Percentiles rank a stretch among this genome's conserved stretches.
Evolutionary conservation across 768 basidiomycete species (phyloP).

Genomic region (Ramaria sp.): DNA sequence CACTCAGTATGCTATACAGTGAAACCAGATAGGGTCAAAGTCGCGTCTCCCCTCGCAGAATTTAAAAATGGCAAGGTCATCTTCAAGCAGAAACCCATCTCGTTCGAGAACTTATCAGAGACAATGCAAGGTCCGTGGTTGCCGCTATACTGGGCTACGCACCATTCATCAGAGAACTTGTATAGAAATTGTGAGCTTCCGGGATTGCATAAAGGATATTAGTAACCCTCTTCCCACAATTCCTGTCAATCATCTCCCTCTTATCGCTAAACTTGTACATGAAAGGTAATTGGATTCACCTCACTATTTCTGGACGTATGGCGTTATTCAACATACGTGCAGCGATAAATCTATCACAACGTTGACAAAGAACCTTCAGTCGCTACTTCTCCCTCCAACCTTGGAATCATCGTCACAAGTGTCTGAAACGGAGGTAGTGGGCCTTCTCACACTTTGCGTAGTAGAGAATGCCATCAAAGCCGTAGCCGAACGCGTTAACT

Average conservation of each 20-base stretch:
- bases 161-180: conserved; percentile 11
- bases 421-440: conserved; percentile 24
- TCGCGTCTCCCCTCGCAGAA: conserved; percentile 40
- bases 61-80: conserved; percentile 67
- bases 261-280: conserved; percentile 74
- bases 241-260: conserved; percentile 57
- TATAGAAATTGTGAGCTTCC: conserved; percentile 67
- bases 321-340: neutral
- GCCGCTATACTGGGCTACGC: neutral
- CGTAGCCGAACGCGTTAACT: conserved; percentile 62
- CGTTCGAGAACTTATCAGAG: conserved; percentile 71
- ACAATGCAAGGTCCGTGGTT: conserved; percentile 59
- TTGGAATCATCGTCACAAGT: conserved; percentile 24
- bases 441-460: conserved; percentile 25
- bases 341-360: conserved; percentile 64
- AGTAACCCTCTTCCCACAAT: conserved; percentile 43
- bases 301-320: neutral
- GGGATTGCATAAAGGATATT: conserved; percentile 37
- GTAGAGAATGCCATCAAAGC: conserved; percentile 58
- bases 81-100: conserved; percentile 64
- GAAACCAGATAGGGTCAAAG: conserved; percentile 9
- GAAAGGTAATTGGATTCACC: conserved; percentile 52
- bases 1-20: neutral
- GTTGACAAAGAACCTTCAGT: conserved; percentile 60
- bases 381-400: conserved; percentile 53